phyloP scores from a whole-genome alignment of 352 stramenopile genomes.

The Phytophthora pistaciae region DNA sequence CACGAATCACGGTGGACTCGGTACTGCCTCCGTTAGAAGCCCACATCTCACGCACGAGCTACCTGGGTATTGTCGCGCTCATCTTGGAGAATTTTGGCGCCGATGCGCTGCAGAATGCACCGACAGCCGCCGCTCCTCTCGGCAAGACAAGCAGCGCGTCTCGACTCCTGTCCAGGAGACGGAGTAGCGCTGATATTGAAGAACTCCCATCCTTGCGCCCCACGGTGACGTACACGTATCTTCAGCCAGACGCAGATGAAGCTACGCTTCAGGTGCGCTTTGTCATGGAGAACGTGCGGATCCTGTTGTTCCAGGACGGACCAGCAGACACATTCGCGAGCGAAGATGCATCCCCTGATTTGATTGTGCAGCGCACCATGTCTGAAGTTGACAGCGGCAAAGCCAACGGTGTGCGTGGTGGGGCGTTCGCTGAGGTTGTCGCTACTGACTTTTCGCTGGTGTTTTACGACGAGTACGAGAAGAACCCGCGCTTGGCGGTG shows the following conservation, averaged over 20 bases:
- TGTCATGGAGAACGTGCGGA: constrained; percentile 61
- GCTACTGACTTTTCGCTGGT: constrained; percentile 45
- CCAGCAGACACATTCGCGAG: background rate
- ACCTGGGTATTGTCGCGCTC: constrained; percentile 72
- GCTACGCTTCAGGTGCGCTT: constrained; percentile 76
- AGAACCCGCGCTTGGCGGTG: constrained; percentile 53
- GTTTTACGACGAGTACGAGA: constrained; percentile 51
- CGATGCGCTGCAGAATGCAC: constrained; percentile 52
- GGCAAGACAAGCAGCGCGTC: constrained; percentile 8
- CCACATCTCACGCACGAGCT: constrained; percentile 51
- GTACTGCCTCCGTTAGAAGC: constrained; percentile 39
- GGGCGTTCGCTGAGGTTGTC: constrained; percentile 39
- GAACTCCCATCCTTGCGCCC: constrained; percentile 53
- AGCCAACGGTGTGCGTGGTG: too few species aligned
- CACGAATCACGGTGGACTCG: constrained; percentile 72
- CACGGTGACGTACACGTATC: constrained; percentile 77
- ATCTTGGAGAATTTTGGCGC: constrained; percentile 81
- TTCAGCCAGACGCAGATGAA: constrained; percentile 68
- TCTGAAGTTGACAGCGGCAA: background rate
- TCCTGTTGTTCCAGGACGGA: constrained; percentile 54
- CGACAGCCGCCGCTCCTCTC: constrained; percentile 6
- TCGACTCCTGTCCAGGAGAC: constrained; percentile 3
- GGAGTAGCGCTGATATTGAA: constrained; percentile 22
- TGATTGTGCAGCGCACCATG: constrained; percentile 21
- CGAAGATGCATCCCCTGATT: constrained; percentile 11